These are phyloP conservation scores for Rutstroemia sp. DNA, from an alignment of 2,329 filamentous ascomycete genomes.

Conservation along the genomic window DNA sequence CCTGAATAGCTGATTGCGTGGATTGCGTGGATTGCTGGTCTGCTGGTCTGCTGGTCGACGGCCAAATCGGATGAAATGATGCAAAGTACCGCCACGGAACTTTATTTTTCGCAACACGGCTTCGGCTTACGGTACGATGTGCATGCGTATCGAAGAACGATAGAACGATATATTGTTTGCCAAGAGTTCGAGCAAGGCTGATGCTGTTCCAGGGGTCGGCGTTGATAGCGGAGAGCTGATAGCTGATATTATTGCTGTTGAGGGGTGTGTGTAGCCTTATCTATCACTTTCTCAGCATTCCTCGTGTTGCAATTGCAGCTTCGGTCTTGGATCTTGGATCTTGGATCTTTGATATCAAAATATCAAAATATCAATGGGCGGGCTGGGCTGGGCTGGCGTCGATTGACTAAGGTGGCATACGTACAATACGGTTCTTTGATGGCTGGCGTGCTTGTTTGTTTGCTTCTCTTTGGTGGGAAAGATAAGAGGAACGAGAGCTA, in stretches of 20 bases:
- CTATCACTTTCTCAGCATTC: neutral
- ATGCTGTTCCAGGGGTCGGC: neutral
- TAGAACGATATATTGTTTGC: too few relatives aligned
- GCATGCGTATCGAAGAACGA: too few relatives aligned
- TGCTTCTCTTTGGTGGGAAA: neutral
- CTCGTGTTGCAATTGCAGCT: neutral
- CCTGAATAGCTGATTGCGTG: neutral
- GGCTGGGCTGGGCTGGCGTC: too few relatives aligned
- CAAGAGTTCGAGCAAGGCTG: neutral
- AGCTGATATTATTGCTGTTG: neutral
- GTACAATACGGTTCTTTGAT: neutral
- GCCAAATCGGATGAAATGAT: constrained; percentile 3
- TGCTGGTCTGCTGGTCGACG: neutral
- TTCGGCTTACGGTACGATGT: neutral
- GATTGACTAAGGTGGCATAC: neutral
- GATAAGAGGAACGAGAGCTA: neutral
- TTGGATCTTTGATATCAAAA: too few relatives aligned
- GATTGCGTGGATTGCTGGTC: neutral
- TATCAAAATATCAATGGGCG: too few relatives aligned
- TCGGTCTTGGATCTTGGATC: too few relatives aligned
- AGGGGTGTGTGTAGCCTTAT: constrained; percentile 1
- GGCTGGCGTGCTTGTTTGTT: too few relatives aligned
- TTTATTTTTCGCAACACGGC: neutral
- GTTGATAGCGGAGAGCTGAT: neutral
- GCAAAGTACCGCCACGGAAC: neutral